Evolutionary conservation across 306 rosid species (phyloP).

Genomic region (Malus asiatica): DNA sequence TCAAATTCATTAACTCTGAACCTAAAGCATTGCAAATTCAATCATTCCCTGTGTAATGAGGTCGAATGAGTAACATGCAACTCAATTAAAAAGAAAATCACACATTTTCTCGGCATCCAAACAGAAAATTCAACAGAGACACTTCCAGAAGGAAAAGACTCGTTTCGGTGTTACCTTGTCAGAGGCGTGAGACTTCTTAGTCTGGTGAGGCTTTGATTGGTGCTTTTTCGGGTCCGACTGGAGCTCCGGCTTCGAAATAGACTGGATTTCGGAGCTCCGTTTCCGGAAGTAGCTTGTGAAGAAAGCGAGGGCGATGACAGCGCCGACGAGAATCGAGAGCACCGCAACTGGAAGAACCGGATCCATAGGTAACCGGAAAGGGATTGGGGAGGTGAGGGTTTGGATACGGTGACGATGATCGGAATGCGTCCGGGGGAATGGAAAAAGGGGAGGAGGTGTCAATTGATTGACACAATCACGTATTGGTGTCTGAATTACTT

Average conservation of each 20-base stretch:
- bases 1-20: background rate
- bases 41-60: background rate
- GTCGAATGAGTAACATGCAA: background rate
- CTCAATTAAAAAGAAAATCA: background rate
- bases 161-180: constrained; percentile 47
- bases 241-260: constrained; percentile 54
- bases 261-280: constrained; percentile 69
- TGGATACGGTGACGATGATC: background rate
- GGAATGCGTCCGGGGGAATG: background rate
- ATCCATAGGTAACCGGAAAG: constrained; percentile 44
- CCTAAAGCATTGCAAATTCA: background rate
- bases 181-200: constrained; percentile 60
- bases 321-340: constrained; percentile 61
- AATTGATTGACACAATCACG: background rate
- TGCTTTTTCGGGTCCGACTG: constrained; percentile 42
- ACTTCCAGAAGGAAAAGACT: background rate
- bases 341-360: constrained; percentile 38
- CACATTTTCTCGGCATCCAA: constrained; percentile 5
- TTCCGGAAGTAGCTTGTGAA: constrained; percentile 56
- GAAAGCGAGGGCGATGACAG: constrained; percentile 55
- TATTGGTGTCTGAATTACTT: no score
- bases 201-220: constrained; percentile 36
- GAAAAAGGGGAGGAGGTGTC: background rate
- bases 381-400: background rate
- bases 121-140: background rate